A percentile compares a stretch with the other conserved stretches of the same genome.
These are phyloP conservation scores for Umbellularia californica DNA, from an alignment of 164 flowering plant species.

Conservation along the genomic window DNA sequence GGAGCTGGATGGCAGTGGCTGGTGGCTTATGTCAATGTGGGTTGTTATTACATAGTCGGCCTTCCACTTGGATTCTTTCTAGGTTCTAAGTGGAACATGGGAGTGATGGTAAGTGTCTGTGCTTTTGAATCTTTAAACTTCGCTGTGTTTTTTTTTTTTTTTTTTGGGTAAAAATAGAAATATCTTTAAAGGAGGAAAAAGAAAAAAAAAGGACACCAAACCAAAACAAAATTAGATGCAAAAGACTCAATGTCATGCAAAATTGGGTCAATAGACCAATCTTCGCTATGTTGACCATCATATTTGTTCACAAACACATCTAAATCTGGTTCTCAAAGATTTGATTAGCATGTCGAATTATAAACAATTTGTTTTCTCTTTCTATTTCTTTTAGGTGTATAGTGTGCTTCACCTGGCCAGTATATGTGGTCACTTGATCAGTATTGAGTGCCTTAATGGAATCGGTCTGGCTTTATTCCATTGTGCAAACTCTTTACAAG, in stretches of 20 bases:
- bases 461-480: background rate
- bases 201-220: no score
- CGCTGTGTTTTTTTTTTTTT: background rate
- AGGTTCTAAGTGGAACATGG: conserved; percentile 23
- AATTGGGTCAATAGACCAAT: background rate
- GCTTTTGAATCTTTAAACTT: background rate
- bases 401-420: background rate
- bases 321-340: background rate
- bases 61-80: conserved; percentile 33
- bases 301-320: background rate
- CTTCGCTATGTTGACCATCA: background rate
- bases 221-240: no score
- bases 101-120: conserved; percentile 18
- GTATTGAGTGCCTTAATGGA: background rate
- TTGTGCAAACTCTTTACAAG: background rate
- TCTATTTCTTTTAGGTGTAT: background rate
- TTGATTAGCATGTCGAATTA: no score
- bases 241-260: no score
- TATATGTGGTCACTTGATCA: background rate
- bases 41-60: conserved; percentile 29
- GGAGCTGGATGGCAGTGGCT: conserved; percentile 40
- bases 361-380: background rate
- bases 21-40: conserved; percentile 32
- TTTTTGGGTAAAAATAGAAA: background rate
- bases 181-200: background rate